Evolutionary conservation across 371 early-diverging fungal species (phyloP).

Genomic region (Scutellospora calospora): DNA sequence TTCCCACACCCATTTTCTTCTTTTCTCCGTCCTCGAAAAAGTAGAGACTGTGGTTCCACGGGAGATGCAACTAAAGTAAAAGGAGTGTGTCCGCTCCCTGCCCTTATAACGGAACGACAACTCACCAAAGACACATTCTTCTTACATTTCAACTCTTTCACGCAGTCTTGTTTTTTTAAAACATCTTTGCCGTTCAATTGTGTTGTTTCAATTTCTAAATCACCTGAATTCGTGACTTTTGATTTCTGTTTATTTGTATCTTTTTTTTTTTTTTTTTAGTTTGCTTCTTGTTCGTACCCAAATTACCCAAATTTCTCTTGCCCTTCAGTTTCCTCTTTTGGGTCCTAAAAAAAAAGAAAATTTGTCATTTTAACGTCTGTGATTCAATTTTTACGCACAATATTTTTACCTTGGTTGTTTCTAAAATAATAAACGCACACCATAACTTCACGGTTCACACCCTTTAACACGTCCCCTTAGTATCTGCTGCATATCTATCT

Average conservation of each 20-base stretch:
- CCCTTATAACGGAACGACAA: slow-evolving; percentile 17
- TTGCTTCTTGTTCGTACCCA: background rate
- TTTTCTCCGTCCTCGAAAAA: slow-evolving; percentile 2
- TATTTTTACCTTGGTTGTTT: no score
- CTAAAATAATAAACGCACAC: no score
- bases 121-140: background rate
- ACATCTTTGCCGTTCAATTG: background rate
- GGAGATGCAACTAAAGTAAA: slow-evolving; percentile 21
- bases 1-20: slow-evolving; percentile 30
- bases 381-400: no score
- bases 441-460: no score
- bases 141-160: slow-evolving; percentile 2
- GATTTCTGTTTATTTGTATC: background rate
- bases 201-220: background rate
- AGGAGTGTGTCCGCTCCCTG: slow-evolving; percentile 4
- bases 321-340: no score
- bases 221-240: no score
- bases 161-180: background rate
- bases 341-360: no score
- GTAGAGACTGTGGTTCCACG: background rate
- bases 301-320: background rate
- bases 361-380: no score
- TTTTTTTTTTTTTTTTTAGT: background rate
- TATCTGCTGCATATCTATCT: no score
- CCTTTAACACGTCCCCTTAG: no score